Percentiles rank a stretch among this genome's conserved stretches.
These are phyloP conservation scores for Ceratopteris richardii DNA, from an alignment of 75 land plant genomes.

Conservation along the genomic window DNA sequence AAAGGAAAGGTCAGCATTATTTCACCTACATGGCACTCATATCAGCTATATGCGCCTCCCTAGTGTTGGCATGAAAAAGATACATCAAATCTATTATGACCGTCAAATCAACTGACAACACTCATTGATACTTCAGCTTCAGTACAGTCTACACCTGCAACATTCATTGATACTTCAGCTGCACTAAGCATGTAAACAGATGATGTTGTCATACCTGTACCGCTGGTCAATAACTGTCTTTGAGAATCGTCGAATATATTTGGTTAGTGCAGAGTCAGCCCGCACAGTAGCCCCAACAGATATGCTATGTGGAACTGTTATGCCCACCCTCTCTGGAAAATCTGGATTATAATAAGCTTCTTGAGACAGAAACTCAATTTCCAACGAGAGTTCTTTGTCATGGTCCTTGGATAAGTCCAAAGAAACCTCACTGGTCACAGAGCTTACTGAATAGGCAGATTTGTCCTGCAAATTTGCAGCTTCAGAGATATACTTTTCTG, in stretches of 20 bases:
- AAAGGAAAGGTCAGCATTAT: neutral
- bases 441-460: neutral
- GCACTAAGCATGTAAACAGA: too few relatives aligned
- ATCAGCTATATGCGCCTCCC: neutral
- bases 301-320: neutral
- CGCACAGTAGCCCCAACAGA: neutral
- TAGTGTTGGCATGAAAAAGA: too few relatives aligned
- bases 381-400: neutral
- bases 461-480: neutral
- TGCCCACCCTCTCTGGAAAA: neutral
- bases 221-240: constrained; percentile 18
- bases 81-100: too few relatives aligned
- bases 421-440: too few relatives aligned
- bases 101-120: too few relatives aligned
- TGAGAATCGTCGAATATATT: constrained; percentile 12
- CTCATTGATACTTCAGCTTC: too few relatives aligned
- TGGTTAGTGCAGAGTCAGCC: neutral
- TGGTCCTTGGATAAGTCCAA: neutral
- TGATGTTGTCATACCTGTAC: constrained; percentile 14
- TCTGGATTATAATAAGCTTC: neutral
- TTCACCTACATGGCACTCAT: neutral
- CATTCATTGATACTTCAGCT: too few relatives aligned
- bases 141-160: too few relatives aligned
- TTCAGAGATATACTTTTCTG: neutral
- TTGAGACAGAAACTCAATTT: neutral